Conservation (phyloP, 768 basidiomycete genomes). For the Boletus pseudo-olivaceus region DNA sequence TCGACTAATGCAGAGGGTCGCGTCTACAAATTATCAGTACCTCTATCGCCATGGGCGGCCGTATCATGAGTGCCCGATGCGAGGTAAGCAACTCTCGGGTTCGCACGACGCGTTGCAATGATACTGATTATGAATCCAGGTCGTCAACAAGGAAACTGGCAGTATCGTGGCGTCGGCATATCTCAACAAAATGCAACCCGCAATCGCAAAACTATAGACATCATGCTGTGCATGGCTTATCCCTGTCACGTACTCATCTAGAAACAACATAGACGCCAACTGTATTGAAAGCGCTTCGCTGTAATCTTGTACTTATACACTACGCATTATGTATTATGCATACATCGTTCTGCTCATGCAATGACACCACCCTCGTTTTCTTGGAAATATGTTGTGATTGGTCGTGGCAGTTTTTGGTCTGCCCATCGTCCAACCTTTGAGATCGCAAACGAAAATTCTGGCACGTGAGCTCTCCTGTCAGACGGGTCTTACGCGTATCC, state of each 20-base stretch:
- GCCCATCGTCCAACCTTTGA: background rate
- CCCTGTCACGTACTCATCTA: slow-evolving; percentile 5
- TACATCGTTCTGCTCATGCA: background rate
- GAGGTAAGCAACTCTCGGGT: slow-evolving; percentile 44
- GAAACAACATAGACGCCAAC: slow-evolving; percentile 16
- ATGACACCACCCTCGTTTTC: slow-evolving; percentile 5
- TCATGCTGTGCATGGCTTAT: slow-evolving; percentile 2
- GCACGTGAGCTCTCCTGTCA: background rate
- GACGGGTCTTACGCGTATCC: background rate
- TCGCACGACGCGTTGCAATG: background rate
- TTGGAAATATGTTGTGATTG: background rate
- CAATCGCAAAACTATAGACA: slow-evolving; percentile 42
- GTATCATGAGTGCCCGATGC: slow-evolving; percentile 69
- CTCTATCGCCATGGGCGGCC: slow-evolving; percentile 62
- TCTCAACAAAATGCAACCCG: slow-evolving; percentile 72
- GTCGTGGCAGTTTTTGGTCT: too few relatives aligned
- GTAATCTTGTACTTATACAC: slow-evolving; percentile 20
- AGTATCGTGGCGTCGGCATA: slow-evolving; percentile 62
- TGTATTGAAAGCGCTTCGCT: slow-evolving; percentile 21
- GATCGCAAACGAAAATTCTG: background rate
- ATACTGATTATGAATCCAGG: slow-evolving; percentile 33
- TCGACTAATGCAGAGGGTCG: slow-evolving; percentile 45
- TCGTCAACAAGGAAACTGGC: slow-evolving; percentile 56
- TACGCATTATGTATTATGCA: slow-evolving; percentile 21
- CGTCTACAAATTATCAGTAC: slow-evolving; percentile 58